phyloP scores from a whole-genome alignment of 1,139 yeast species.

The Yamadazyma trypodendri region DNA sequence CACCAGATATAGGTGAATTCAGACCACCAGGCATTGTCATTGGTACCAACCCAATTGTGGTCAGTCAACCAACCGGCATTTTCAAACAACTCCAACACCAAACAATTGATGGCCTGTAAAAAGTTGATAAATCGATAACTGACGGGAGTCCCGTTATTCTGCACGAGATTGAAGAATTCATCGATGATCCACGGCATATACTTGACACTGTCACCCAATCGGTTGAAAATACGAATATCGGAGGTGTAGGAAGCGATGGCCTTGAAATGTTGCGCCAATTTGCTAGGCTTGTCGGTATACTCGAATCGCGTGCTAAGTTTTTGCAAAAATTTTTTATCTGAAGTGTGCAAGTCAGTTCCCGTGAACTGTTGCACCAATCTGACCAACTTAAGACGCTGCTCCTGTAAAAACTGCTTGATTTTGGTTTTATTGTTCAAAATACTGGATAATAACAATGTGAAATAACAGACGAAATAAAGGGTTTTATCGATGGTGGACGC shows the following conservation, averaged over 20 bases:
- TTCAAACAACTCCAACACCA: conserved; percentile 50
- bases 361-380: conserved; percentile 16
- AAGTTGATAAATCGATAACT: conserved; percentile 35
- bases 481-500: conserved; percentile 40
- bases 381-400: conserved; percentile 27
- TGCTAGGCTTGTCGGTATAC: conserved; percentile 18
- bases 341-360: conserved; percentile 18
- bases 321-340: conserved; percentile 17
- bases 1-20: conserved; percentile 49
- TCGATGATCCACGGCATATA: conserved; percentile 51
- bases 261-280: conserved; percentile 40
- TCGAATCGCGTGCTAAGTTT: conserved; percentile 5
- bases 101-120: conserved; percentile 42
- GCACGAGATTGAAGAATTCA: conserved; percentile 31
- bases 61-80: conserved; percentile 60
- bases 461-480: conserved; percentile 46
- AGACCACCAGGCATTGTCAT: conserved; percentile 44
- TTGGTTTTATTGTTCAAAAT: conserved; percentile 38
- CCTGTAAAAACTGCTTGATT: conserved; percentile 29
- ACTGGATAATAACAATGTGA: conserved; percentile 40
- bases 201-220: conserved; percentile 52
- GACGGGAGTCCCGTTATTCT: conserved; percentile 27
- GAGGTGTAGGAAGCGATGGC: conserved; percentile 46
- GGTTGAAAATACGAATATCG: conserved; percentile 53
- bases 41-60: conserved; percentile 52